A percentile compares a stretch with the other conserved stretches of the same genome.
Evolutionary conservation across 768 basidiomycete species (phyloP).

Genomic region (Suillus luteus): DNA sequence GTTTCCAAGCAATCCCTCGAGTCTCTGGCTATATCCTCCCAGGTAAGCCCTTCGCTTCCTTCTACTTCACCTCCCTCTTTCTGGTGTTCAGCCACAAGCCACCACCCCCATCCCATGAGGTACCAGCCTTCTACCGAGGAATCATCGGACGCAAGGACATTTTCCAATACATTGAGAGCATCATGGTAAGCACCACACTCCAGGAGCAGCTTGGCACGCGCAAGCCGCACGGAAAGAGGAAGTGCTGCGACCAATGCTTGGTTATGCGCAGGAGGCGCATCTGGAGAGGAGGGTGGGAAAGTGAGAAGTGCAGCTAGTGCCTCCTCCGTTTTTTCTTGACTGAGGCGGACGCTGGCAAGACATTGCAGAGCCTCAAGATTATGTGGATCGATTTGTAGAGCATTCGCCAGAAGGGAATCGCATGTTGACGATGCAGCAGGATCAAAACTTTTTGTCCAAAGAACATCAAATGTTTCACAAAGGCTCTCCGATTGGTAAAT

Average conservation of each 20-base stretch:
- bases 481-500: neutral
- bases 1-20: slow-evolving; percentile 81
- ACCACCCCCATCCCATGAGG: slow-evolving; percentile 93
- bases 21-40: slow-evolving; percentile 80
- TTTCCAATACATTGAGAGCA: slow-evolving; percentile 75
- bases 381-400: slow-evolving; percentile 69
- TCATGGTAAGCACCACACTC: slow-evolving; percentile 72
- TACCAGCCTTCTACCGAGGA: slow-evolving; percentile 93
- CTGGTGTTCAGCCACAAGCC: slow-evolving; percentile 74
- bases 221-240: slow-evolving; percentile 71
- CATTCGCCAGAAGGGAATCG: slow-evolving; percentile 72
- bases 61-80: slow-evolving; percentile 46
- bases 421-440: slow-evolving; percentile 81
- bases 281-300: slow-evolving; percentile 21
- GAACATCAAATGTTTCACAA: neutral
- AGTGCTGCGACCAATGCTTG: slow-evolving; percentile 32
- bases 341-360: slow-evolving; percentile 86
- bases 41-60: slow-evolving; percentile 49
- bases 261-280: slow-evolving; percentile 10
- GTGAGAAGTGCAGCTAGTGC: slow-evolving; percentile 48
- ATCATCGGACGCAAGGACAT: slow-evolving; percentile 79
- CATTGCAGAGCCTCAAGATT: slow-evolving; percentile 80
- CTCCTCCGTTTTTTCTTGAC: slow-evolving; percentile 82
- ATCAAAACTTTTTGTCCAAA: slow-evolving; percentile 60
- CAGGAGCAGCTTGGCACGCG: slow-evolving; percentile 79